Percentiles rank a stretch among this genome's conserved stretches.
These are phyloP conservation scores for Apophysomyces variabilis DNA, from an alignment of 371 early-diverging fungal species.

Conservation along the genomic window DNA sequence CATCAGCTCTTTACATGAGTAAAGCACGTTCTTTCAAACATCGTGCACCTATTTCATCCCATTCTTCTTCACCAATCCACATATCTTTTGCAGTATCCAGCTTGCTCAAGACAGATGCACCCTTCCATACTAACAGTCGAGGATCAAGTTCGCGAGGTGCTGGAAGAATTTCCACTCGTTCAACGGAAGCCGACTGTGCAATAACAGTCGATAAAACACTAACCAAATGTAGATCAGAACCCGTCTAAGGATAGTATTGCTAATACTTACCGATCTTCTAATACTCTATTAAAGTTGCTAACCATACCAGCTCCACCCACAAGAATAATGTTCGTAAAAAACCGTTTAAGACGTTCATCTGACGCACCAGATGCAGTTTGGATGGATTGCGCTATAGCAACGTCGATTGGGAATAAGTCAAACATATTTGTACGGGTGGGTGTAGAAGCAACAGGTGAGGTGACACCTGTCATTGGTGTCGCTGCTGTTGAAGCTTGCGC, in stretches of 20 bases:
- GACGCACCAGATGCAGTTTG: slow-evolving; percentile 59
- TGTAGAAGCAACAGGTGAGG: slow-evolving; percentile 12
- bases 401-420: slow-evolving; percentile 67
- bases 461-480: slow-evolving; percentile 8
- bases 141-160: slow-evolving; percentile 89
- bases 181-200: slow-evolving; percentile 53
- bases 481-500: slow-evolving; percentile 3
- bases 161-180: slow-evolving; percentile 75
- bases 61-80: slow-evolving; percentile 80
- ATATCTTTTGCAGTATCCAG: slow-evolving; percentile 80
- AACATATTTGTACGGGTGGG: slow-evolving; percentile 4
- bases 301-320: slow-evolving; percentile 88
- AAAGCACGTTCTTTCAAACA: slow-evolving; percentile 71
- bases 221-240: not conserved
- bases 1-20: slow-evolving; percentile 52
- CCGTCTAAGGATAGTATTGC: not conserved
- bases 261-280: slow-evolving; percentile 67
- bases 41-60: slow-evolving; percentile 73
- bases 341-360: slow-evolving; percentile 72
- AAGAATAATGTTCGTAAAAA: slow-evolving; percentile 78
- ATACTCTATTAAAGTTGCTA: slow-evolving; percentile 68
- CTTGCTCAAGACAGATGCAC: slow-evolving; percentile 80
- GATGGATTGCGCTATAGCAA: slow-evolving; percentile 81
- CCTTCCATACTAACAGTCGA: slow-evolving; percentile 89
- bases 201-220: slow-evolving; percentile 44